These are phyloP conservation scores for Silybum marianum DNA, from an alignment of 129 eudicot species.

Conservation along the genomic window DNA sequence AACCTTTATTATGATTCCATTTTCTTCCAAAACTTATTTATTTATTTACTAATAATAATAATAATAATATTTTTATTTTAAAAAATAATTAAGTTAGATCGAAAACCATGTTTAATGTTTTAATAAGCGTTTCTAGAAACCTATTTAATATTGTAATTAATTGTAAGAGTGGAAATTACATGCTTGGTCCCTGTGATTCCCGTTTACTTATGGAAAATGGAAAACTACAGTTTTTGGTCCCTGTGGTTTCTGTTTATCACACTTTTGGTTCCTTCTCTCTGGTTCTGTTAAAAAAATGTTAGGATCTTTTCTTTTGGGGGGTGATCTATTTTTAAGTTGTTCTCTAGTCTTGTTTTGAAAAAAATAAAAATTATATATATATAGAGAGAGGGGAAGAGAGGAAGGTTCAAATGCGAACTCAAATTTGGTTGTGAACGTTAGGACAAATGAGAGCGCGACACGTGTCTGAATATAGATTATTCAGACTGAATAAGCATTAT, in stretches of 20 bases:
- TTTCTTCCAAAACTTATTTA: neutral
- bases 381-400: too few species aligned
- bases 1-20: neutral
- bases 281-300: too few species aligned
- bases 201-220: neutral
- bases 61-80: neutral
- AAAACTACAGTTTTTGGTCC: neutral
- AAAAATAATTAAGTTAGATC: neutral
- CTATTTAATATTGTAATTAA: neutral
- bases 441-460: too few species aligned
- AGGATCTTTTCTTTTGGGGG: too few species aligned
- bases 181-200: neutral
- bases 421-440: too few species aligned
- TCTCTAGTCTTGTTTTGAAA: too few species aligned
- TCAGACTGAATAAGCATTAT: too few species aligned
- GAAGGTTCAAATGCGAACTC: too few species aligned
- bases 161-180: neutral
- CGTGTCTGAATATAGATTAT: too few species aligned
- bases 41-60: neutral
- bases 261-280: too few species aligned
- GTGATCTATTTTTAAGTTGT: too few species aligned
- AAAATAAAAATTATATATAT: too few species aligned
- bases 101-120: neutral
- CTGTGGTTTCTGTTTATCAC: neutral
- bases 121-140: neutral